phyloP scores from a whole-genome alignment of 345 rosid genomes.

The Aquilaria sinensis region DNA sequence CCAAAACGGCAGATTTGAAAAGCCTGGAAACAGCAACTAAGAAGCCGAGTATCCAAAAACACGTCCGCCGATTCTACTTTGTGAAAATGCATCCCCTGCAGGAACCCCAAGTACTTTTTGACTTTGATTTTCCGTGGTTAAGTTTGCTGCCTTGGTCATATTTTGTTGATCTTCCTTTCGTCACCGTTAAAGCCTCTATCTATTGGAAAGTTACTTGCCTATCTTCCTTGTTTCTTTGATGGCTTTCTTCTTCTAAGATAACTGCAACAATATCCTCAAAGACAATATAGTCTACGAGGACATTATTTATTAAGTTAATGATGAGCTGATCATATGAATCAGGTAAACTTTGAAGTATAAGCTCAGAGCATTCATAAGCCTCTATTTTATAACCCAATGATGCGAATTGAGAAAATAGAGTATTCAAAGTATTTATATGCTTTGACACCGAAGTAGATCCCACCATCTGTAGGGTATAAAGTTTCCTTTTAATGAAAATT shows the following conservation, averaged over 20 bases:
- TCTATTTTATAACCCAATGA: background rate
- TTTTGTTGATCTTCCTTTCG: background rate
- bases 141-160: background rate
- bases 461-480: background rate
- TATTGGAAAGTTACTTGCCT: background rate
- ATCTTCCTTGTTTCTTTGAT: conserved; percentile 4
- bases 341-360: background rate
- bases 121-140: background rate
- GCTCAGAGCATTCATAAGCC: background rate
- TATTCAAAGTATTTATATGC: background rate
- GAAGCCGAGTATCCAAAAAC: no score
- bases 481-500: background rate
- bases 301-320: background rate
- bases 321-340: background rate
- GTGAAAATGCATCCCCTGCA: no score
- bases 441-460: background rate
- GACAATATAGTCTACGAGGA: background rate
- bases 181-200: background rate
- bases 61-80: no score
- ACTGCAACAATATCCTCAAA: background rate
- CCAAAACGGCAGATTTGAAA: no score
- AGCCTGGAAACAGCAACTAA: no score
- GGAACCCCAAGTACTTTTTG: no score
- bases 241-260: background rate
- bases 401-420: conserved; percentile 1